Percentiles rank a stretch among this genome's conserved stretches.
Conservation (phyloP, 257 asterid genomes). For the Nicotiana benthamiana region DNA sequence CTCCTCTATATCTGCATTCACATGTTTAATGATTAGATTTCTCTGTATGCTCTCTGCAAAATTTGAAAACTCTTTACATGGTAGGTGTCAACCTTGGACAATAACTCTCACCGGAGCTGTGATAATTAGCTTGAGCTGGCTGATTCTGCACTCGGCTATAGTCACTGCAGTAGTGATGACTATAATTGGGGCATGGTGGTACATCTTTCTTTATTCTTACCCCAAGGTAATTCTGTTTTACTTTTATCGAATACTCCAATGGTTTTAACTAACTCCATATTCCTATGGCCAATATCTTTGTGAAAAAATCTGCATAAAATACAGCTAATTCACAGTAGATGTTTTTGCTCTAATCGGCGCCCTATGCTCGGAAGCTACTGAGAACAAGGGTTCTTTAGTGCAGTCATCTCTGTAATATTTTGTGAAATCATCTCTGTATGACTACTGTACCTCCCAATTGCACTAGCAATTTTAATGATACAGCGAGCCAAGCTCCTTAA, state of each 20-base stretch:
- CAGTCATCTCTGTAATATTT: neutral
- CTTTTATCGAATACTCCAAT: neutral
- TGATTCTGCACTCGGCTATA: conserved; percentile 40
- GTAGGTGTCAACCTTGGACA: conserved; percentile 99
- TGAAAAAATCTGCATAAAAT: neutral
- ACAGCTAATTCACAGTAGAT: neutral
- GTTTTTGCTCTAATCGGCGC: neutral
- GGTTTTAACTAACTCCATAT: neutral
- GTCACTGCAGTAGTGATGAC: conserved; percentile 40
- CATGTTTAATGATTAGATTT: neutral
- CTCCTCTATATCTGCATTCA: neutral
- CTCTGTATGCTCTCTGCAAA: neutral
- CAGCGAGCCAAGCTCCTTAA: neutral
- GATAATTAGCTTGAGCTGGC: conserved; percentile 60
- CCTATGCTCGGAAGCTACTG: neutral
- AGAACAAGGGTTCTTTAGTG: neutral
- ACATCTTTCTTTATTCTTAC: conserved; percentile 70
- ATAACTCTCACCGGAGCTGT: conserved; percentile 58
- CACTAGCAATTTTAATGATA: neutral
- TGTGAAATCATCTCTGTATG: neutral
- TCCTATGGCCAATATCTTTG: neutral
- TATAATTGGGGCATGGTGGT: conserved; percentile 74
- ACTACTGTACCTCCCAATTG: neutral
- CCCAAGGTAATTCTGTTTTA: conserved; percentile 59
- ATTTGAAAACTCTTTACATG: neutral